Evolutionary conservation across 2,329 filamentous ascomycete genomes (phyloP).

Genomic region (Curvularia verruculosa): DNA sequence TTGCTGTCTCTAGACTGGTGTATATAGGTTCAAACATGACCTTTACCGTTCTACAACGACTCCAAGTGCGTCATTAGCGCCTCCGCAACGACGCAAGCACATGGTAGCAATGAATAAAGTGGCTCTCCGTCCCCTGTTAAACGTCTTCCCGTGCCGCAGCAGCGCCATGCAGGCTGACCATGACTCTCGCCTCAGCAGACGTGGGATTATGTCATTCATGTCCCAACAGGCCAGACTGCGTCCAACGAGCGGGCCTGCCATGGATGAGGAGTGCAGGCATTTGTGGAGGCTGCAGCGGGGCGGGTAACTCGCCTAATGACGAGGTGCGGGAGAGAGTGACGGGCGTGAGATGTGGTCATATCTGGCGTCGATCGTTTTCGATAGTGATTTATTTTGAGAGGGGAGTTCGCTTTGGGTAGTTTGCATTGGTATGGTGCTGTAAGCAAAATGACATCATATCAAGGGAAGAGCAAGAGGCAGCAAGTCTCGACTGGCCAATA

Average conservation of each 20-base stretch:
- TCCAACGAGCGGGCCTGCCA: constrained; percentile 11
- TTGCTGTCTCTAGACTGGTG: no score
- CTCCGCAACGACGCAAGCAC: constrained; percentile 7
- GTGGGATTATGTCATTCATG: constrained; percentile 17
- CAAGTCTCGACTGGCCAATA: not conserved
- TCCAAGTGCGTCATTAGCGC: constrained; percentile 3
- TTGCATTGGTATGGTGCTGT: constrained; percentile 1
- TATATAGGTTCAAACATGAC: not conserved
- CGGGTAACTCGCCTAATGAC: constrained; percentile 15
- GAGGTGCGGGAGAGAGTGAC: not conserved
- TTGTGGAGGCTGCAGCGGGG: constrained; percentile 7
- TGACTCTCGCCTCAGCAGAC: constrained; percentile 2
- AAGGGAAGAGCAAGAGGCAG: not conserved
- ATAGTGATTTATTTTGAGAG: constrained; percentile 14
- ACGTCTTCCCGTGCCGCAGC: constrained; percentile 1
- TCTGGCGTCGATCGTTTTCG: constrained; percentile 9
- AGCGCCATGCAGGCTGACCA: constrained; percentile 7
- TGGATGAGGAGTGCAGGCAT: not conserved
- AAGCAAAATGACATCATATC: constrained; percentile 15
- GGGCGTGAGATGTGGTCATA: constrained; percentile 4
- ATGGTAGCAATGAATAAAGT: constrained; percentile 2
- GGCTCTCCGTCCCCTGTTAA: constrained; percentile 7
- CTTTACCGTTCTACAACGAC: not conserved
- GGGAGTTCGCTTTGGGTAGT: not conserved
- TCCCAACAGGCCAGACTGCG: not conserved